Percentiles rank a stretch among this genome's conserved stretches.
Conservation (phyloP, 495 filamentous ascomycete genomes). For the Aspergillus biplanus region DNA sequence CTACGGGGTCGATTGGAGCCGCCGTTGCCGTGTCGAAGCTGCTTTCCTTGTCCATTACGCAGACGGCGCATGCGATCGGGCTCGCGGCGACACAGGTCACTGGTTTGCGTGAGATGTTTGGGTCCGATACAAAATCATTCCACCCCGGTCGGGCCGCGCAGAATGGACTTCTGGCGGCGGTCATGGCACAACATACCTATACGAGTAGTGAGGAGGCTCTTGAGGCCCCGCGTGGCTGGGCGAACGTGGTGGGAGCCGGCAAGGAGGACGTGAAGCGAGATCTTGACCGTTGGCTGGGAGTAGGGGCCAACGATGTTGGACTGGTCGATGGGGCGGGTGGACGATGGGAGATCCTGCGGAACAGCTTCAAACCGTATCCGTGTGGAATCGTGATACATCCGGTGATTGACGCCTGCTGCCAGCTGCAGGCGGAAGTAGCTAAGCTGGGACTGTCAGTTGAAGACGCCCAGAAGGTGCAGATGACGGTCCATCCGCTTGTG, state of each 20-base stretch:
- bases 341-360: constrained; percentile 55
- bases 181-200: constrained; percentile 51
- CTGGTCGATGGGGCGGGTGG: constrained; percentile 3
- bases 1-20: constrained; percentile 54
- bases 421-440: constrained; percentile 44
- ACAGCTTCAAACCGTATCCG: constrained; percentile 60
- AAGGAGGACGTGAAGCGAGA: constrained; percentile 39
- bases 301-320: constrained; percentile 19
- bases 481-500: constrained; percentile 55
- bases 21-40: constrained; percentile 54
- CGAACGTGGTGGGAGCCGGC: constrained; percentile 26
- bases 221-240: constrained; percentile 59
- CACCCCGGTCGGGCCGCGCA: constrained; percentile 57
- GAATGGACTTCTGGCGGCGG: constrained; percentile 53
- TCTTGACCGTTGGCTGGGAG: constrained; percentile 21
- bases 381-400: constrained; percentile 62
- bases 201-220: constrained; percentile 50
- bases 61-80: constrained; percentile 55
- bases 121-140: constrained; percentile 58
- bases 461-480: constrained; percentile 26
- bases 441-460: constrained; percentile 22
- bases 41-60: constrained; percentile 35
- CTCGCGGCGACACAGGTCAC: constrained; percentile 56
- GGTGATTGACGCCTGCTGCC: constrained; percentile 54
- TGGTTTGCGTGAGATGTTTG: constrained; percentile 57